A percentile compares a stretch with the other conserved stretches of the same genome.
Evolutionary conservation across 306 rosid species (phyloP).

Genomic region (Quercus rubra): DNA sequence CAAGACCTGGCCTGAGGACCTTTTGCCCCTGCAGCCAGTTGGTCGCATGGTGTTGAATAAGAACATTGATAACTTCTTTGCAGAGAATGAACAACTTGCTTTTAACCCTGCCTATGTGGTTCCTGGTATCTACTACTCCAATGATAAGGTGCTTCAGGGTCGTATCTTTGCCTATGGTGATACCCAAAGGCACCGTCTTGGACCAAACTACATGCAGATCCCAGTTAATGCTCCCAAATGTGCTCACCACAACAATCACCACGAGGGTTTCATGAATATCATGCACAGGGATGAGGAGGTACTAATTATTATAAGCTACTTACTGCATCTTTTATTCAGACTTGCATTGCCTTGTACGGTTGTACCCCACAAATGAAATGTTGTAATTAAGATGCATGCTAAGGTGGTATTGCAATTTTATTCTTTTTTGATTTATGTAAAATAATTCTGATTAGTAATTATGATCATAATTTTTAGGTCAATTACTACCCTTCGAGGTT

Average conservation of each 20-base stretch:
- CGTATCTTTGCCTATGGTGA: conserved; percentile 84
- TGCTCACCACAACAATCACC: conserved; percentile 93
- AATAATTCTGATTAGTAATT: conserved; percentile 2
- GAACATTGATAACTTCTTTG: conserved; percentile 90
- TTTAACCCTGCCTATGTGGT: conserved; percentile 81
- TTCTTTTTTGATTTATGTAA: background rate
- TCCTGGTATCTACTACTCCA: conserved; percentile 81
- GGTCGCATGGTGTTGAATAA: conserved; percentile 90
- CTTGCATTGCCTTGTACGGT: background rate
- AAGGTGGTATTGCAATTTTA: background rate
- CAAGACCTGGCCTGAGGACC: conserved; percentile 96
- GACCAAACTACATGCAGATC: conserved; percentile 91
- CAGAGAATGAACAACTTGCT: conserved; percentile 96
- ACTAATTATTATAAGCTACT: background rate
- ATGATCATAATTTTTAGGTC: conserved; percentile 43
- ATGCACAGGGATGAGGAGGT: conserved; percentile 94
- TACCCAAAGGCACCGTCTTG: conserved; percentile 94
- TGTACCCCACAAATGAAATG: no score
- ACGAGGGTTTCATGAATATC: conserved; percentile 88
- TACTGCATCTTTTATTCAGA: background rate
- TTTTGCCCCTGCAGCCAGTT: conserved; percentile 87
- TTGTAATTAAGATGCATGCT: no score
- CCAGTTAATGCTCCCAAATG: conserved; percentile 90
- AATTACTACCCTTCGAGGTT: conserved; percentile 90
- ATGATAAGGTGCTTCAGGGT: conserved; percentile 86